Percentiles rank a stretch among this genome's conserved stretches.
These are phyloP conservation scores for Cephaloascus albidus DNA, from an alignment of 805 yeast genomes.

Conservation along the genomic window DNA sequence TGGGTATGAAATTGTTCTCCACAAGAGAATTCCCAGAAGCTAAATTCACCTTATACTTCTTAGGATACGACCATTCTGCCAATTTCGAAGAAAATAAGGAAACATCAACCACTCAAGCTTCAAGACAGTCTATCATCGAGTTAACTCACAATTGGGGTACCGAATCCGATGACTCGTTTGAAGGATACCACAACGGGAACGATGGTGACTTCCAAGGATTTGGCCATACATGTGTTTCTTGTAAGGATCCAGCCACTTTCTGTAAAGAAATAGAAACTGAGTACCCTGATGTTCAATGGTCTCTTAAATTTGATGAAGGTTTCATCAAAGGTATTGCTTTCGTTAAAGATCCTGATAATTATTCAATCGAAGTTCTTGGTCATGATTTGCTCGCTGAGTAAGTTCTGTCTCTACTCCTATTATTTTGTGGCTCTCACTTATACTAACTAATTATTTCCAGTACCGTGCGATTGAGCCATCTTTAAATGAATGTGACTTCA, in stretches of 20 bases:
- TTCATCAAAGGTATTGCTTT: conserved; percentile 57
- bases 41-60: conserved; percentile 76
- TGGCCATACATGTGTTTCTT: conserved; percentile 76
- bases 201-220: conserved; percentile 65
- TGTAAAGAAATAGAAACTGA: conserved; percentile 42
- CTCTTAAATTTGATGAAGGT: conserved; percentile 46
- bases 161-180: conserved; percentile 64
- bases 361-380: conserved; percentile 67
- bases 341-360: conserved; percentile 85
- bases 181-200: conserved; percentile 77
- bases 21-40: conserved; percentile 54
- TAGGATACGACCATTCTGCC: conserved; percentile 55
- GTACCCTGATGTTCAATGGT: conserved; percentile 43
- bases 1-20: conserved; percentile 72
- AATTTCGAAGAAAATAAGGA: conserved; percentile 32
- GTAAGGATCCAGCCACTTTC: conserved; percentile 49
- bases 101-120: conserved; percentile 17
- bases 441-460: too few relatives aligned
- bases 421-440: too few relatives aligned
- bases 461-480: too few relatives aligned
- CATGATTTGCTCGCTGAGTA: conserved; percentile 12
- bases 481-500: too few relatives aligned
- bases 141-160: conserved; percentile 96
- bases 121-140: conserved; percentile 69
- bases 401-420: not conserved